Conservation (phyloP, 352 stramenopile species). For the Globisporangium sylvaticum region DNA sequence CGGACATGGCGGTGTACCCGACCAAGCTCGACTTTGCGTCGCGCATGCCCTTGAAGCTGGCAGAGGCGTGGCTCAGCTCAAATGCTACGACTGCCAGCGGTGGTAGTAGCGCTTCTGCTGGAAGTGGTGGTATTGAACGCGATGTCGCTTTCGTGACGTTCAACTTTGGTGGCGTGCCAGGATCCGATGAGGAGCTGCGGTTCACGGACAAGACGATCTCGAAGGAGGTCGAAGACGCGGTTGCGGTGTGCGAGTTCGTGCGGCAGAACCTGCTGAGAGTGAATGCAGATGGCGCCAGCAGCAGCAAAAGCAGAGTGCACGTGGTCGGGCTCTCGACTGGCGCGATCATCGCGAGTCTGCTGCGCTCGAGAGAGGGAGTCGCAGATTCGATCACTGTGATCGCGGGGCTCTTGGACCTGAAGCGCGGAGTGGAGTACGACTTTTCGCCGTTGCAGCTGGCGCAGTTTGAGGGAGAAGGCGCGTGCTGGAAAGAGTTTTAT, state of each 20-base stretch:
- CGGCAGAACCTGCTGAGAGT: slow-evolving; percentile 24
- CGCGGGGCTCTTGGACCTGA: slow-evolving; percentile 51
- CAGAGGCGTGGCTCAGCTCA: slow-evolving; percentile 48
- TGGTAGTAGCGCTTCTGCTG: neutral
- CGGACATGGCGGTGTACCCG: slow-evolving; percentile 66
- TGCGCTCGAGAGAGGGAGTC: slow-evolving; percentile 32
- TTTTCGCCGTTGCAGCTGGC: slow-evolving; percentile 48
- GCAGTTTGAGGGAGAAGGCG: slow-evolving; percentile 30
- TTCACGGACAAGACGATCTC: slow-evolving; percentile 59
- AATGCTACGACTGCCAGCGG: too few relatives aligned
- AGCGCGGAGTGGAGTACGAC: slow-evolving; percentile 47
- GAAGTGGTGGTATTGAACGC: too few relatives aligned
- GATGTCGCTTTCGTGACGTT: slow-evolving; percentile 44
- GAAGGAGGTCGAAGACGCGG: slow-evolving; percentile 51
- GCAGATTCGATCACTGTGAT: slow-evolving; percentile 56
- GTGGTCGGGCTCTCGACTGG: slow-evolving; percentile 68
- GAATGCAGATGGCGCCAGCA: neutral
- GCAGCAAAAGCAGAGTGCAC: slow-evolving; percentile 29
- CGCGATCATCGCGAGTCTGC: slow-evolving; percentile 58
- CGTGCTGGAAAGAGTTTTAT: slow-evolving; percentile 77
- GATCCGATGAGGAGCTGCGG: slow-evolving; percentile 38
- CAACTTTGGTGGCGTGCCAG: slow-evolving; percentile 62
- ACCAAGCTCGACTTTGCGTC: slow-evolving; percentile 44
- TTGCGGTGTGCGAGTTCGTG: slow-evolving; percentile 46
- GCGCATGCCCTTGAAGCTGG: slow-evolving; percentile 53